phyloP scores from a whole-genome alignment of 352 stramenopile genomes.

The Sclerospora graminicola region DNA sequence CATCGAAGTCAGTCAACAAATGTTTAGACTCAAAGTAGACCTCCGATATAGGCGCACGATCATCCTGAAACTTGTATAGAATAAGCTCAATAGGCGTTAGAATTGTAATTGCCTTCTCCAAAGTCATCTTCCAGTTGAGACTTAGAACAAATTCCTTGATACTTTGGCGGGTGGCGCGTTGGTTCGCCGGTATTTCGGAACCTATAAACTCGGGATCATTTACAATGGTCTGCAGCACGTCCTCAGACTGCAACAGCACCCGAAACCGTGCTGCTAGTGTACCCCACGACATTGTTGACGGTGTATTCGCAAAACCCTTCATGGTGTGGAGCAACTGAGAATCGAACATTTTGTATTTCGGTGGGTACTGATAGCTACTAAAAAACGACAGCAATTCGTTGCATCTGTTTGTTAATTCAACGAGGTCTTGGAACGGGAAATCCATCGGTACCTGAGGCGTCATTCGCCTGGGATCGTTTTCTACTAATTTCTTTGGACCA shows the following conservation, averaged over 20 bases:
- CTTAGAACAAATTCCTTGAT: slow-evolving; percentile 68
- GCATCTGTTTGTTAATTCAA: slow-evolving; percentile 64
- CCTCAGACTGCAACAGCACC: slow-evolving; percentile 52
- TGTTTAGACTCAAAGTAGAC: slow-evolving; percentile 80
- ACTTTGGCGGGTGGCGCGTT: slow-evolving; percentile 39
- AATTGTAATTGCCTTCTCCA: slow-evolving; percentile 74
- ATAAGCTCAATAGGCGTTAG: slow-evolving; percentile 70
- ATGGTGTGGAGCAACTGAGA: slow-evolving; percentile 60
- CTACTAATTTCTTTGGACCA: slow-evolving; percentile 50
- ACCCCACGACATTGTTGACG: slow-evolving; percentile 54
- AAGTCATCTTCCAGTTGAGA: slow-evolving; percentile 71
- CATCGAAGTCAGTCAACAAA: slow-evolving; percentile 67
- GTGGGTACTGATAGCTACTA: slow-evolving; percentile 66
- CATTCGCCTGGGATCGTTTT: slow-evolving; percentile 57
- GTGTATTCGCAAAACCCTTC: slow-evolving; percentile 60
- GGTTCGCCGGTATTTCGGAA: slow-evolving; percentile 27
- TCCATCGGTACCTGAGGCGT: slow-evolving; percentile 57
- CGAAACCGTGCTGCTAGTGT: slow-evolving; percentile 58
- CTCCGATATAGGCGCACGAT: slow-evolving; percentile 66
- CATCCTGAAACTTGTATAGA: slow-evolving; percentile 78
- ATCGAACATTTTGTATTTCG: slow-evolving; percentile 72
- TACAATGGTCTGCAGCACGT: slow-evolving; percentile 65
- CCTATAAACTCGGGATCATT: slow-evolving; percentile 53
- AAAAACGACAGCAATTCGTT: slow-evolving; percentile 74
- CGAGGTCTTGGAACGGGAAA: slow-evolving; percentile 72